Conservation (phyloP, 805 yeast genomes). For the Kuraishia floccosa region DNA sequence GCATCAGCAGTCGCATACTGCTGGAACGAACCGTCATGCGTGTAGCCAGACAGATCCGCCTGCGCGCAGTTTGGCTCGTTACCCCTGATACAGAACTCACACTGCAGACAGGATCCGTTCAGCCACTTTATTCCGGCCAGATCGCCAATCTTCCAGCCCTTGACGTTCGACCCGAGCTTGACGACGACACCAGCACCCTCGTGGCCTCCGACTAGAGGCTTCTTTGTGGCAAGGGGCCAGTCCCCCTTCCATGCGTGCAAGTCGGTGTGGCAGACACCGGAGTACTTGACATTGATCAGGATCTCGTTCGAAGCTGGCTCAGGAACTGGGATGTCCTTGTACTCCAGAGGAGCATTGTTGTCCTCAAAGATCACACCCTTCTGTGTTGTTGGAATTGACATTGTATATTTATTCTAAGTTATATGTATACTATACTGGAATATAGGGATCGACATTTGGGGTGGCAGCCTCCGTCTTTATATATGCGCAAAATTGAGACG, state of each 20-base stretch:
- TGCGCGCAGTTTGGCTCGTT: conserved; percentile 56
- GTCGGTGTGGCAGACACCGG: conserved; percentile 70
- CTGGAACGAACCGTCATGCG: conserved; percentile 55
- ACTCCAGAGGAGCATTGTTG: conserved; percentile 49
- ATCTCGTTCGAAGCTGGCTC: conserved; percentile 53
- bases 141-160: conserved; percentile 53
- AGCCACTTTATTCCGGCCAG: conserved; percentile 62
- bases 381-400: conserved; percentile 47
- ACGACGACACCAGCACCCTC: conserved; percentile 69
- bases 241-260: conserved; percentile 69
- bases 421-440: no score
- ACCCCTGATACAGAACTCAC: conserved; percentile 51
- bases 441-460: no score
- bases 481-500: no score
- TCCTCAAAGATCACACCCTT: conserved; percentile 64
- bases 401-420: background rate
- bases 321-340: conserved; percentile 68
- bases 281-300: conserved; percentile 55
- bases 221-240: conserved; percentile 49
- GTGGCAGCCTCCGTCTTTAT: no score
- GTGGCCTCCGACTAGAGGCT: conserved; percentile 63
- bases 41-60: conserved; percentile 66
- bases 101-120: conserved; percentile 53
- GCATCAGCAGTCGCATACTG: conserved; percentile 44
- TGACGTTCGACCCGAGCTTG: conserved; percentile 47